A percentile compares a stretch with the other conserved stretches of the same genome.
Evolutionary conservation across 140 eudicot genomes (phyloP).

Genomic region (Stevia rebaudiana): DNA sequence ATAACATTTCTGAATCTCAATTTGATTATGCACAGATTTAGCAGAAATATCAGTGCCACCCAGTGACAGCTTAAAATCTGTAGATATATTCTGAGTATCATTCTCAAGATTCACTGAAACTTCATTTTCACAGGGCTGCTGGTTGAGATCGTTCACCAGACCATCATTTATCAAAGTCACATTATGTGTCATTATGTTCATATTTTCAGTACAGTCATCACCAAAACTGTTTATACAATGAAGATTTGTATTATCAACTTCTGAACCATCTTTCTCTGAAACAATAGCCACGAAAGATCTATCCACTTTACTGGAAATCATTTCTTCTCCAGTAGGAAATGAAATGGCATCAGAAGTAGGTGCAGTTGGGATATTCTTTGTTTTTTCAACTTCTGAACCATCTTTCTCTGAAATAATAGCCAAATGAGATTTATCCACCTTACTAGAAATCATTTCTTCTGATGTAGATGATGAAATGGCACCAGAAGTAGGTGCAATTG

Average conservation of each 20-base stretch:
- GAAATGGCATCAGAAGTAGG: constrained; percentile 19
- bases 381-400: constrained; percentile 12
- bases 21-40: constrained; percentile 27
- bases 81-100: constrained; percentile 22
- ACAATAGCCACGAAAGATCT: constrained; percentile 16
- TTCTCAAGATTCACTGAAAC: constrained; percentile 23
- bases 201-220: constrained; percentile 20
- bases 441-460: constrained; percentile 6
- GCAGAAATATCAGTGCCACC: constrained; percentile 21
- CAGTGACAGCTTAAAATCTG: constrained; percentile 17
- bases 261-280: constrained; percentile 26
- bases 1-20: constrained; percentile 18
- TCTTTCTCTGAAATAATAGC: constrained; percentile 26
- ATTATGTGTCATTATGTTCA: constrained; percentile 9
- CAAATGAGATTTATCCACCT: constrained; percentile 22
- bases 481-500: constrained; percentile 18
- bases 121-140: constrained; percentile 28
- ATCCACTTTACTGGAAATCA: constrained; percentile 11
- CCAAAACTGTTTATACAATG: constrained; percentile 15
- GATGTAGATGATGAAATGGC: constrained; percentile 19
- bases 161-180: constrained; percentile 19
- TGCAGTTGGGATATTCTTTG: constrained; percentile 2
- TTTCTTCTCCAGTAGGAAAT: constrained; percentile 21
- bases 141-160: constrained; percentile 18
- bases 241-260: constrained; percentile 11